Evolutionary conservation across 768 basidiomycete genomes (phyloP).

Genomic region (Amanita rimosa): DNA sequence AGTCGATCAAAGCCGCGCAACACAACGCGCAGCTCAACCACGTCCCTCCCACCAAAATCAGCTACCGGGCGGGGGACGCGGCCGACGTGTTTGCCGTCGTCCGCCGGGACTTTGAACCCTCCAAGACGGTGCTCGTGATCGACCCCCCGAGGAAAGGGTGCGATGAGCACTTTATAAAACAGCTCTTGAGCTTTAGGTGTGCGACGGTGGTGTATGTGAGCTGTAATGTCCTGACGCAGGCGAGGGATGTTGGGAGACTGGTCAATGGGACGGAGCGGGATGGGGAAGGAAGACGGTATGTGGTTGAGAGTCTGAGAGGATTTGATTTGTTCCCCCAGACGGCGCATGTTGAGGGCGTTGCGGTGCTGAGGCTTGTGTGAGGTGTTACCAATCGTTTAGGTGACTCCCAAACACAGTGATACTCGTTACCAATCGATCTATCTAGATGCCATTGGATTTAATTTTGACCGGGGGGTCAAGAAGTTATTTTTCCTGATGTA

Average conservation of each 20-base stretch:
- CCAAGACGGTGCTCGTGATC: slow-evolving; percentile 58
- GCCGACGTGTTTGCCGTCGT: slow-evolving; percentile 73
- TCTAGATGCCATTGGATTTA: too few relatives aligned
- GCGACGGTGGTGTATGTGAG: slow-evolving; percentile 79
- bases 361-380: slow-evolving; percentile 42
- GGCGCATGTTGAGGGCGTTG: slow-evolving; percentile 83
- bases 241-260: slow-evolving; percentile 76
- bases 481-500: too few relatives aligned
- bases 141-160: slow-evolving; percentile 96
- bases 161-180: slow-evolving; percentile 66
- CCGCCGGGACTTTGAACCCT: slow-evolving; percentile 45
- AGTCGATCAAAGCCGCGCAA: slow-evolving; percentile 59
- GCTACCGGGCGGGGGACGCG: slow-evolving; percentile 76
- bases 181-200: slow-evolving; percentile 61
- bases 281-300: slow-evolving; percentile 41
- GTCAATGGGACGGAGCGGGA: slow-evolving; percentile 30
- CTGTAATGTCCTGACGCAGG: slow-evolving; percentile 92
- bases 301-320: slow-evolving; percentile 73
- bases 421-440: too few relatives aligned
- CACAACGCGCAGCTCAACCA: slow-evolving; percentile 56
- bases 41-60: slow-evolving; percentile 42
- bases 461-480: too few relatives aligned
- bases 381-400: too few relatives aligned
- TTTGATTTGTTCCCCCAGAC: slow-evolving; percentile 97
- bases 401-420: too few relatives aligned